Percentiles rank a stretch among this genome's conserved stretches.
Conservation (phyloP, 805 yeast genomes). For the Candida suzukii region DNA sequence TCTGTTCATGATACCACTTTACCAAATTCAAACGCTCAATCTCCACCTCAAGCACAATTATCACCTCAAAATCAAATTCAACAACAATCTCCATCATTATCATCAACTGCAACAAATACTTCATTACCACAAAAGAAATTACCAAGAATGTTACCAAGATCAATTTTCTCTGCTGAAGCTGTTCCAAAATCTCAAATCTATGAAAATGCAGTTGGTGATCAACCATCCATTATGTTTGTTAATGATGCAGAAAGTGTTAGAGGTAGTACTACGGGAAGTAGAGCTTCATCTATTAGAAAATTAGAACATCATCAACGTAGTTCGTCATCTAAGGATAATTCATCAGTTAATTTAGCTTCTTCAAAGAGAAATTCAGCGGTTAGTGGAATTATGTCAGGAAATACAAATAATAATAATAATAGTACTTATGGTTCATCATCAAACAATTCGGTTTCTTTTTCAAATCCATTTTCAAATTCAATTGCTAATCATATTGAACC, state of each 20-base stretch:
- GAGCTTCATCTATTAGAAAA: conserved; percentile 1
- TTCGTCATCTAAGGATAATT: background rate
- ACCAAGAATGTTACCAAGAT: conserved; percentile 31
- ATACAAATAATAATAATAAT: too few species aligned
- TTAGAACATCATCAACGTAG: background rate
- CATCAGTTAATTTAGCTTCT: background rate
- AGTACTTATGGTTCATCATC: background rate
- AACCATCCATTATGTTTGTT: conserved; percentile 57
- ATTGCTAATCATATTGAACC: background rate
- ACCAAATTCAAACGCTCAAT: background rate
- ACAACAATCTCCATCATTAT: background rate
- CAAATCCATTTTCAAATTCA: background rate
- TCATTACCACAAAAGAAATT: conserved; percentile 3
- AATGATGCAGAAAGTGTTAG: conserved; percentile 29
- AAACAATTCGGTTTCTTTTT: background rate
- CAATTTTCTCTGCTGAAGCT: conserved; percentile 65
- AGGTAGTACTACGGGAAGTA: background rate
- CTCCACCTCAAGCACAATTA: background rate
- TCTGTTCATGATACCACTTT: conserved; percentile 7
- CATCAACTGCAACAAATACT: too few species aligned
- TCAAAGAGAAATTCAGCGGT: background rate
- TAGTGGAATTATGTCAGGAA: too few species aligned
- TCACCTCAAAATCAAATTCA: background rate
- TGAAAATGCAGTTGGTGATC: conserved; percentile 62
- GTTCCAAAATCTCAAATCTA: conserved; percentile 61